Percentiles rank a stretch among this genome's conserved stretches.
phyloP scores from a whole-genome alignment of 139 green algal genomes.

The Coccomyxa sp. region DNA sequence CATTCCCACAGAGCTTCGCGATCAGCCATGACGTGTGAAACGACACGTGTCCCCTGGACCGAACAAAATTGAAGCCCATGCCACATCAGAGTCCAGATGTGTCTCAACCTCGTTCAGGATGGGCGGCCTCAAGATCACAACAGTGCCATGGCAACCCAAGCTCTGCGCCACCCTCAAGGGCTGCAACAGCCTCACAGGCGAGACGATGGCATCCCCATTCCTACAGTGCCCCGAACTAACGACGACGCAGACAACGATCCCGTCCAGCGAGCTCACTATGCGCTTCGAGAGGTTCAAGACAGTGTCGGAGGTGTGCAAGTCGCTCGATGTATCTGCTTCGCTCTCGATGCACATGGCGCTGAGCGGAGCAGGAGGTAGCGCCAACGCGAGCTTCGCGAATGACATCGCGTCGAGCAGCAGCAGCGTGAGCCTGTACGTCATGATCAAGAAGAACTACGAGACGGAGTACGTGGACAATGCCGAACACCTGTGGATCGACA shows the following conservation, averaged over 20 bases:
- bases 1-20: no score
- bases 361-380: neutral
- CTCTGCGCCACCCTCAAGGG: neutral
- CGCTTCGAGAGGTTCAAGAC: neutral
- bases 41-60: no score
- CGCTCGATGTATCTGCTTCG: neutral
- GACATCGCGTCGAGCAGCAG: neutral
- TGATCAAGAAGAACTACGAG: neutral
- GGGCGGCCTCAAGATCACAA: neutral
- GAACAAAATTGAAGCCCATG: neutral
- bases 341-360: neutral
- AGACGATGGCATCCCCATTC: neutral
- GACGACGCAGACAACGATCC: neutral
- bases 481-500: neutral
- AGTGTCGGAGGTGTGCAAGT: neutral
- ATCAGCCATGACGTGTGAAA: no score
- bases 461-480: neutral
- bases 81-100: neutral
- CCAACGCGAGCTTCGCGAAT: neutral
- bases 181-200: neutral
- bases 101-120: neutral
- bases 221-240: neutral
- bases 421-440: neutral
- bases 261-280: neutral
- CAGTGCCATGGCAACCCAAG: neutral